These are phyloP conservation scores for Gaultheria prostrata DNA, from an alignment of 148 eudicot genomes.

Conservation along the genomic window DNA sequence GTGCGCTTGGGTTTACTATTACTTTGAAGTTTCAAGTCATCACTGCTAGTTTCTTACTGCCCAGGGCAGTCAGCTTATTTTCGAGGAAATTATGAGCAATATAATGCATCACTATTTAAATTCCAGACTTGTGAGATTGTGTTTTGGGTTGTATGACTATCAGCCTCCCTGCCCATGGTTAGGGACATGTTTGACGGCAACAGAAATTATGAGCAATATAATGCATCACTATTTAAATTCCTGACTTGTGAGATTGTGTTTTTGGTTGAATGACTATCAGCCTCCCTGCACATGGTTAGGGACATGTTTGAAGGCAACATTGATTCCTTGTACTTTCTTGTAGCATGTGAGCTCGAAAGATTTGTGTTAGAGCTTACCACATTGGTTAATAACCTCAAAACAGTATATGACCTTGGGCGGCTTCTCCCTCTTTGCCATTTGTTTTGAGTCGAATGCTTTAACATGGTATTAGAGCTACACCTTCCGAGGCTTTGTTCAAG, in stretches of 20 bases:
- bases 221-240: not conserved
- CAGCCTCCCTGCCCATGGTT: not conserved
- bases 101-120: not conserved
- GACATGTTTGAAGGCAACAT: not conserved
- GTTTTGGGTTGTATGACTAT: not conserved
- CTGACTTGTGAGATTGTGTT: not conserved
- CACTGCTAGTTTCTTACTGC: not conserved
- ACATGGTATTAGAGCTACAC: not conserved
- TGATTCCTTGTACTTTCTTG: not conserved
- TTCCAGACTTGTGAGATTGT: not conserved
- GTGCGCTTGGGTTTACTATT: not conserved
- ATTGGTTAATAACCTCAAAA: not conserved
- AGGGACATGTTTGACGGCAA: too few species aligned
- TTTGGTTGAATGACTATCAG: not conserved
- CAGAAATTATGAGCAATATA: not conserved
- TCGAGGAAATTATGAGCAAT: not conserved
- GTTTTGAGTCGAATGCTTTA: not conserved
- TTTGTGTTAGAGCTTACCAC: not conserved
- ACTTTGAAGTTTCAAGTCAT: not conserved
- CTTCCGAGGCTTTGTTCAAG: not conserved
- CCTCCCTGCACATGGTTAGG: not conserved
- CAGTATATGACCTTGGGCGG: not conserved
- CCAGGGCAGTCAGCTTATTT: not conserved
- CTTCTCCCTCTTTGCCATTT: not conserved
- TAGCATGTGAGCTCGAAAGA: not conserved